Base-by-base conservation (phyloP, 163 green algal genomes). In the Chloromonas sp. region DNA sequence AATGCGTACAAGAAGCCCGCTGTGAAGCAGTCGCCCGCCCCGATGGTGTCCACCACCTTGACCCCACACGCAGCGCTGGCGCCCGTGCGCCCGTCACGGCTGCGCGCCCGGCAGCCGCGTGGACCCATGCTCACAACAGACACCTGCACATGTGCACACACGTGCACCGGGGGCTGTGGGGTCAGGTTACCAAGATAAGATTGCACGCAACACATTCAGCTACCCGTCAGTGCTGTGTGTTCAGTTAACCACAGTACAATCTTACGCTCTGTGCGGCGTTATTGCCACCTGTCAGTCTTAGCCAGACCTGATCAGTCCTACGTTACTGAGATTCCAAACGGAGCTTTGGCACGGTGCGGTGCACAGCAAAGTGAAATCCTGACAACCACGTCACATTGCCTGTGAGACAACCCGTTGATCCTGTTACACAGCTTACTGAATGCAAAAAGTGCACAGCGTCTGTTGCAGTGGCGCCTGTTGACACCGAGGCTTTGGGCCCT, bases 11-110 rank as follows among this genome's bases (percentile, higher is more conserved):
- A 87, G 81, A 96, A 96, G 3, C 94, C 95, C 0, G 91, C 91
- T 2, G 91, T 94, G 89, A 98, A 98, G 85, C 87, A 90, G 88
- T 98, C 95, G 0, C 95, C 95, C 0, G 95, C 95, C 0, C 95
- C 95, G 5, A 97, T 90, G 1, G 95, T 98, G 90, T 98, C 95
- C 3, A 92, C 89, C 0, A 98, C 91, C 3, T 85, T 58, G 66
- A 96, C 92, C 59, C 87, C 58, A 15, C 95, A 92, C 0, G 83
- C 83, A 11, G 60, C 81, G 14, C 89, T 60, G 85, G 81, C 36
- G 84, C 80, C 2, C 59, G 15, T 60, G 78, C 89, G 14, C 77
- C 89, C 89, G 11, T 86, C 83, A 1, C 82, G 14, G 1, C 61
- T 79, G 0, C 86, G 82, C 0, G 88, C 92, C 14, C 92, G 70